Evolutionary conservation across 2,329 filamentous ascomycete genomes (phyloP).

Genomic region (Fusarium pseudograminearum): DNA sequence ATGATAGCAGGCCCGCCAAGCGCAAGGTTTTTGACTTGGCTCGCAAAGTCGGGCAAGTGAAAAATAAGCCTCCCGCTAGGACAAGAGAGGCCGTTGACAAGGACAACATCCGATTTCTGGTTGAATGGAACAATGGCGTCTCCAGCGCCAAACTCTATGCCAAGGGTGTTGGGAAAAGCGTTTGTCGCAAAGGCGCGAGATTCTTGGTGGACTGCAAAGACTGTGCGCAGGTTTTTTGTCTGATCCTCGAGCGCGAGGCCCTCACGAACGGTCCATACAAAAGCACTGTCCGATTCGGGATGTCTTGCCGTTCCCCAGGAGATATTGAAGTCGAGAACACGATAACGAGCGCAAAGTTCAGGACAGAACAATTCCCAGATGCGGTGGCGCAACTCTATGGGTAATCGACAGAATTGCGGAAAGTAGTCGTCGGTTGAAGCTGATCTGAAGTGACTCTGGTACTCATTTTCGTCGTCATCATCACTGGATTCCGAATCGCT

Average conservation of each 20-base stretch:
- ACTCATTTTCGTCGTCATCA: conserved; percentile 2
- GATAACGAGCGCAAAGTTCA: conserved; percentile 44
- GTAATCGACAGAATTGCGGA: conserved; percentile 47
- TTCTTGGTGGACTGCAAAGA: conserved; percentile 53
- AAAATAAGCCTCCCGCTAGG: conserved; percentile 26
- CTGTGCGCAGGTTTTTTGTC: conserved; percentile 47
- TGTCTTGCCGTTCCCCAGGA: conserved; percentile 20
- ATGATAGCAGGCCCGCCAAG: conserved; percentile 27
- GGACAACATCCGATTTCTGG: conserved; percentile 49
- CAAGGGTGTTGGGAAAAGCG: conserved; percentile 51
- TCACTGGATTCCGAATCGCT: conserved; percentile 40
- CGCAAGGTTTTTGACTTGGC: conserved; percentile 49
- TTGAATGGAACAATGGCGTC: conserved; percentile 50
- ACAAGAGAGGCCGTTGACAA: conserved; percentile 36
- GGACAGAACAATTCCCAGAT: conserved; percentile 53
- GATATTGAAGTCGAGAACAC: conserved; percentile 49
- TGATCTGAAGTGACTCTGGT: background rate
- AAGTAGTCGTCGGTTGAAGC: conserved; percentile 27
- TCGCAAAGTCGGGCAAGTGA: conserved; percentile 46
- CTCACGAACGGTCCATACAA: conserved; percentile 39
- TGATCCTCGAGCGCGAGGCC: conserved; percentile 44
- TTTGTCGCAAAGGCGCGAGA: conserved; percentile 52
- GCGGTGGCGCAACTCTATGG: conserved; percentile 49
- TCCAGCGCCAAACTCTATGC: conserved; percentile 43
- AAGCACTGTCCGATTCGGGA: conserved; percentile 7